Conservation (phyloP, 371 early-diverging fungal genomes). For the Dinochytrium kinnereticum region DNA sequence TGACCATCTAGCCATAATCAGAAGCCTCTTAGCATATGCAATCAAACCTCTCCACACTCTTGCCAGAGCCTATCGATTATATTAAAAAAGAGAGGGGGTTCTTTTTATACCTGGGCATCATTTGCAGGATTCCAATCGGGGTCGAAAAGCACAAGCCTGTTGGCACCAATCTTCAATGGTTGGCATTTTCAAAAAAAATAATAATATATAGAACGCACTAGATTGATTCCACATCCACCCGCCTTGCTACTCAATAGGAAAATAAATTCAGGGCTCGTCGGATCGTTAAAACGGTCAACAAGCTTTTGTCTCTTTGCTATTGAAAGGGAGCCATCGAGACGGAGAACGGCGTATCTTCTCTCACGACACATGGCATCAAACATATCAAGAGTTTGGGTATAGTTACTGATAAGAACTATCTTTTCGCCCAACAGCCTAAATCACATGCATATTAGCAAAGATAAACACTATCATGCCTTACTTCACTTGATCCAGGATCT, state of each 20-base stretch:
- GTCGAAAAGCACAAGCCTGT: slow-evolving; percentile 92
- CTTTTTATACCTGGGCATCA: slow-evolving; percentile 54
- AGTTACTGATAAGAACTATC: slow-evolving; percentile 96
- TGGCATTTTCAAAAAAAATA: slow-evolving; percentile 10
- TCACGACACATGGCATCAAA: slow-evolving; percentile 86
- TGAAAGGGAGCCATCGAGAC: slow-evolving; percentile 93
- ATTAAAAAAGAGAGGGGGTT: slow-evolving; percentile 12
- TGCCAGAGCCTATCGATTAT: slow-evolving; percentile 85
- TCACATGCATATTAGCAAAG: slow-evolving; percentile 1
- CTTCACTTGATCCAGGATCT: slow-evolving; percentile 58
- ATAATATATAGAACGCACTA: slow-evolving; percentile 59
- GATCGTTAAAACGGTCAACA: slow-evolving; percentile 95
- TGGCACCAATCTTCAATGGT: slow-evolving; percentile 82
- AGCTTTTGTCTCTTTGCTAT: slow-evolving; percentile 89
- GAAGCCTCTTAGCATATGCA: neutral
- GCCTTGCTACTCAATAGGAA: slow-evolving; percentile 96
- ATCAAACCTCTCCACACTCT: slow-evolving; percentile 93
- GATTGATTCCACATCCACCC: slow-evolving; percentile 97
- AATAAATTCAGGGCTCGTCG: slow-evolving; percentile 75
- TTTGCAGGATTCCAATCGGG: slow-evolving; percentile 85
- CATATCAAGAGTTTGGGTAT: slow-evolving; percentile 96
- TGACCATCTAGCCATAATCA: slow-evolving; percentile 78
- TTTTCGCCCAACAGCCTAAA: slow-evolving; percentile 79
- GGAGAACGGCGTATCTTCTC: slow-evolving; percentile 76
- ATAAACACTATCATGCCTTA: no score